Evolutionary conservation across 148 eudicot genomes (phyloP), one percentile per base, ranked within the genome.

Genomic region (Chenopodium berlandieri): DNA sequence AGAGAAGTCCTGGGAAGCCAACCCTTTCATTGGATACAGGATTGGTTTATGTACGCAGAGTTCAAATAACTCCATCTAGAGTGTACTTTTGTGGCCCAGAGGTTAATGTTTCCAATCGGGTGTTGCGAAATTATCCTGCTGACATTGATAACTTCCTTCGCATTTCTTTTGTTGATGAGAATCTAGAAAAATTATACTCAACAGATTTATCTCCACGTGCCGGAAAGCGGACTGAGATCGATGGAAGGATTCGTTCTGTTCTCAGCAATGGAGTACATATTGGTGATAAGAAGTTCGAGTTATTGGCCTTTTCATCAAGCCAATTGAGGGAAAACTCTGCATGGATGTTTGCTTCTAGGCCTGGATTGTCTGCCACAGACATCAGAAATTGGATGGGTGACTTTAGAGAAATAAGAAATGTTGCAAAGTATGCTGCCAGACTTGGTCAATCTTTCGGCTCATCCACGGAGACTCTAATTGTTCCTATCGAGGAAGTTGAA

Each of bases 351-450:
- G 93, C 98, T 82, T 89, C 96, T 63, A 87, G 90, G 34, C 79
- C 86, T 62, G 89, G 89, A 73, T 69, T 91, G n/a, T 84, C 86
- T 83, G 97, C 97, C 65, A 76, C 89, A 82, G 88, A 65, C 46
- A 93, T 95, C 32, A 89, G 98, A 82, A 54, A 23, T 1, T 90
- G 94, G 96, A 89, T 95, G 98, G 98, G 98, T 23, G 91, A 93
- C 81, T 95, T 95, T 78, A 67, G 79, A 54, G 63, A 68, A 8
- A 95, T 95, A 12, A 91, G 77, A 80, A 95, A 95, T 68, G 94
- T 93, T 79, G 97, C 98, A 70, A 95, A 93, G 81, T 95, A 92
- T 87, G 97, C 98, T n/a, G 98, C 98, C 16, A 90, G 98, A 80
- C 95, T 95, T 77, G 98, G 98, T 80, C 98, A 95, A 83, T 95